Conservation (phyloP, 192 early-diverging fungal genomes). For the Thamnidium elegans region DNA sequence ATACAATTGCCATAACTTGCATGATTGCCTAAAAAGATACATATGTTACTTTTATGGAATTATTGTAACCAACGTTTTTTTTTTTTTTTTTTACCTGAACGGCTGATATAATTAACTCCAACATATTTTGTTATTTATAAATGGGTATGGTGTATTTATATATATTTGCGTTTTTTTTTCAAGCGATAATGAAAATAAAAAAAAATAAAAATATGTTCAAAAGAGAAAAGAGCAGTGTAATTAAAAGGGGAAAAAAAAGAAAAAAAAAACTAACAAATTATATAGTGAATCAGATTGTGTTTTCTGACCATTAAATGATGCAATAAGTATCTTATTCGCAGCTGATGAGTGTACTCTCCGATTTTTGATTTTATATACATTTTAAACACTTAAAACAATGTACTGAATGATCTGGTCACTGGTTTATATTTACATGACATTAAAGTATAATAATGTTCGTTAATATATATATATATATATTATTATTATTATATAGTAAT, state of each 20-base stretch:
- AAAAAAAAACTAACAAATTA: not conserved
- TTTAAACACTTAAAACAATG: too few species aligned
- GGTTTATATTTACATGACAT: too few species aligned
- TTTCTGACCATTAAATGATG: not conserved
- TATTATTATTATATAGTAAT: too few species aligned
- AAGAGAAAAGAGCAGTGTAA: not conserved
- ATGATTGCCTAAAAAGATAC: slow-evolving; percentile 25
- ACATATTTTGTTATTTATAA: not conserved
- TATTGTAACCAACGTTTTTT: too few species aligned
- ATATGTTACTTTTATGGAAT: not conserved
- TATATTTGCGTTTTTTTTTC: not conserved
- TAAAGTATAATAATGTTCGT: too few species aligned
- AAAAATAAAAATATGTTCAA: not conserved
- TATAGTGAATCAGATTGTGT: not conserved
- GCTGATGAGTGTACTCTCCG: too few species aligned
- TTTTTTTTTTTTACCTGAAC: not conserved
- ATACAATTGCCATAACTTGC: slow-evolving; percentile 33
- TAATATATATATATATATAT: too few species aligned
- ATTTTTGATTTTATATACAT: too few species aligned
- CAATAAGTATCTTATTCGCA: not conserved
- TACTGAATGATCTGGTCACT: too few species aligned
- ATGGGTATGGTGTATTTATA: not conserved
- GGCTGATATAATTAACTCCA: slow-evolving; percentile 1
- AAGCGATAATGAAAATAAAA: not conserved
- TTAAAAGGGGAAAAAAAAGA: not conserved